phyloP scores from a whole-genome alignment of 495 filamentous ascomycete species.

The Penicillium robsamsonii region DNA sequence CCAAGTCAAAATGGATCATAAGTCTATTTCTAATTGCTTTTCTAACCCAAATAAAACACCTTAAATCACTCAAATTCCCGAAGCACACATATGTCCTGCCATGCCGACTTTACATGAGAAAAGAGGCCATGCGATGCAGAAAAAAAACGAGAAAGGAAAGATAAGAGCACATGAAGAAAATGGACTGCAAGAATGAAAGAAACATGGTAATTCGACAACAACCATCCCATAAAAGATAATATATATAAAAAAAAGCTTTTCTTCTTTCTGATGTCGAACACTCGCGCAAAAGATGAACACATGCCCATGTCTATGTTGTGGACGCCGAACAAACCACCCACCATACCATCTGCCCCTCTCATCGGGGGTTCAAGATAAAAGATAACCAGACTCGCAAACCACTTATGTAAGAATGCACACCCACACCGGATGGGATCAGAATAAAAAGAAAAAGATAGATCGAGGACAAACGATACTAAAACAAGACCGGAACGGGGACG shows the following conservation, averaged over 20 bases:
- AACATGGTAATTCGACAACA: slow-evolving; percentile 26
- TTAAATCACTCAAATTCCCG: slow-evolving; percentile 27
- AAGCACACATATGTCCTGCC: slow-evolving; percentile 29
- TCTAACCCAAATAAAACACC: slow-evolving; percentile 20
- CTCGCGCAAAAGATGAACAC: slow-evolving; percentile 33
- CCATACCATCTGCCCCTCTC: slow-evolving; percentile 39
- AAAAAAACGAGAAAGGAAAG: slow-evolving; percentile 11
- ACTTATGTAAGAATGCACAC: slow-evolving; percentile 37
- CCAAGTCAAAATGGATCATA: slow-evolving; percentile 6
- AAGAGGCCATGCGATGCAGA: slow-evolving; percentile 31
- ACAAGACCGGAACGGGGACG: slow-evolving; percentile 18
- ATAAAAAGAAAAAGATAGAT: slow-evolving; percentile 22
- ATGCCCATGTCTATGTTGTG: slow-evolving; percentile 50
- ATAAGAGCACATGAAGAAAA: slow-evolving; percentile 19
- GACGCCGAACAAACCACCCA: slow-evolving; percentile 47
- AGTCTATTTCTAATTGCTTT: slow-evolving; percentile 34
- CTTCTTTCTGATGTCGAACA: slow-evolving; percentile 26
- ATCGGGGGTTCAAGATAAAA: slow-evolving; percentile 32
- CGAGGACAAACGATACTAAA: slow-evolving; percentile 25
- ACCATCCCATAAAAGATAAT: slow-evolving; percentile 26
- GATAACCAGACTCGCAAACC: slow-evolving; percentile 32
- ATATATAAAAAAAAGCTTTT: slow-evolving; percentile 26
- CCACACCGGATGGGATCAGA: slow-evolving; percentile 30
- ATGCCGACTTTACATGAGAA: slow-evolving; percentile 26
- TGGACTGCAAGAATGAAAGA: slow-evolving; percentile 13